Conservation (phyloP, 2,329 filamentous ascomycete species). For the Dactylella cylindrospora region DNA sequence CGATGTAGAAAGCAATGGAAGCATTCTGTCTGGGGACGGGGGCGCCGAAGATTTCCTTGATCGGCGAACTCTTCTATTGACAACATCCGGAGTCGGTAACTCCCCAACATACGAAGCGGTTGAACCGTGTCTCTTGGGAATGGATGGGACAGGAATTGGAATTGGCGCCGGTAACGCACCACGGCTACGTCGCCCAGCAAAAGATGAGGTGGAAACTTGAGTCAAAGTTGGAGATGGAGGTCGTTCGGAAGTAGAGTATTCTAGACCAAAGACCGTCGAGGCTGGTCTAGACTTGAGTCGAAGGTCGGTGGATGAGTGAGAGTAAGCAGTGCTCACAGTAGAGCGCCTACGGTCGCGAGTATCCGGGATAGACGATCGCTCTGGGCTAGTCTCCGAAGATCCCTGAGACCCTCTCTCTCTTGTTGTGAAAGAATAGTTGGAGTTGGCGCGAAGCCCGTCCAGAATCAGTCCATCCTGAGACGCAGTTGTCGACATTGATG, state of each 20-base stretch:
- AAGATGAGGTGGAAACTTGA: constrained; percentile 30
- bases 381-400: constrained; percentile 39
- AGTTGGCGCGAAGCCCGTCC: constrained; percentile 35
- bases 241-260: constrained; percentile 32
- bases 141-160: constrained; percentile 41
- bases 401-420: constrained; percentile 27
- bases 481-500: constrained; percentile 32
- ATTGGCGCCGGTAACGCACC: constrained; percentile 30
- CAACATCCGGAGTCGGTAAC: constrained; percentile 31
- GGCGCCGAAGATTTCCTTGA: constrained; percentile 32
- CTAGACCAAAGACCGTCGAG: constrained; percentile 36
- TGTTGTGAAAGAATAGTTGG: constrained; percentile 23
- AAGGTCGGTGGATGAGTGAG: constrained; percentile 32
- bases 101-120: constrained; percentile 29
- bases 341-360: constrained; percentile 20
- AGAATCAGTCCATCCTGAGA: constrained; percentile 38
- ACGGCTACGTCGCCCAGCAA: constrained; percentile 28
- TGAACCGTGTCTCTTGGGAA: constrained; percentile 37
- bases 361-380: constrained; percentile 26
- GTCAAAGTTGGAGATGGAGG: constrained; percentile 38
- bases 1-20: constrained; percentile 29
- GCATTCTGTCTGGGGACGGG: constrained; percentile 29
- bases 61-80: constrained; percentile 28
- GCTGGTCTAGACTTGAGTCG: constrained; percentile 29
- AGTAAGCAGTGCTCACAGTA: constrained; percentile 26